Evolutionary conservation across 1,284 basidiomycete species (phyloP).

Genomic region (Vanrija humicola): DNA sequence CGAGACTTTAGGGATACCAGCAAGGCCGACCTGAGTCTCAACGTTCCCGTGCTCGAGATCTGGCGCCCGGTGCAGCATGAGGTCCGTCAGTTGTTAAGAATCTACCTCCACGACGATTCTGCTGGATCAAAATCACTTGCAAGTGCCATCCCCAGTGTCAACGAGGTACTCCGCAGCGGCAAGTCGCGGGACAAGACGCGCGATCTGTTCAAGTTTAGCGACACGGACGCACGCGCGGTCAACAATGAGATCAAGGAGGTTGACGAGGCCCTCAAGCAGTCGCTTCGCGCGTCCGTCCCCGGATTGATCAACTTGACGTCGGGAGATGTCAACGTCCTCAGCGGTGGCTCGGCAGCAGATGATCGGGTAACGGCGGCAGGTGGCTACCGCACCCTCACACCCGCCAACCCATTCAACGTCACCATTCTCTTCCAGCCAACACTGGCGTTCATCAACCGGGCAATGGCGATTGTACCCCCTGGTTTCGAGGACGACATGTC

Average conservation of each 20-base stretch:
- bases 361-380: constrained; percentile 64
- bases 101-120: constrained; percentile 87
- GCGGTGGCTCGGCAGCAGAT: constrained; percentile 53
- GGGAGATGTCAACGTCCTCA: constrained; percentile 54
- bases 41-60: constrained; percentile 75
- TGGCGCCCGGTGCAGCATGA: constrained; percentile 89
- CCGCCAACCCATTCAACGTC: constrained; percentile 92
- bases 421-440: constrained; percentile 91
- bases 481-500: constrained; percentile 63
- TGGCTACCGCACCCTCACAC: constrained; percentile 79
- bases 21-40: constrained; percentile 62
- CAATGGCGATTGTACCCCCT: constrained; percentile 64
- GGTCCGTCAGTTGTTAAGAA: constrained; percentile 80
- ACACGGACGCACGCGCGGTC: constrained; percentile 72
- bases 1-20: constrained; percentile 80
- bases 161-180: constrained; percentile 88
- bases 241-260: constrained; percentile 66
- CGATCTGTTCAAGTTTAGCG: constrained; percentile 78
- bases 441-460: constrained; percentile 73
- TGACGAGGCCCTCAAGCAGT: constrained; percentile 79
- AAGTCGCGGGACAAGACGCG: constrained; percentile 62
- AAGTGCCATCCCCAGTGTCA: constrained; percentile 87
- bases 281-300: constrained; percentile 86
- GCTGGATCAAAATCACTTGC: constrained; percentile 69
- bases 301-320: constrained; percentile 65